Conservation (phyloP, 2,329 filamentous ascomycete species). For the Knufia petricola region DNA sequence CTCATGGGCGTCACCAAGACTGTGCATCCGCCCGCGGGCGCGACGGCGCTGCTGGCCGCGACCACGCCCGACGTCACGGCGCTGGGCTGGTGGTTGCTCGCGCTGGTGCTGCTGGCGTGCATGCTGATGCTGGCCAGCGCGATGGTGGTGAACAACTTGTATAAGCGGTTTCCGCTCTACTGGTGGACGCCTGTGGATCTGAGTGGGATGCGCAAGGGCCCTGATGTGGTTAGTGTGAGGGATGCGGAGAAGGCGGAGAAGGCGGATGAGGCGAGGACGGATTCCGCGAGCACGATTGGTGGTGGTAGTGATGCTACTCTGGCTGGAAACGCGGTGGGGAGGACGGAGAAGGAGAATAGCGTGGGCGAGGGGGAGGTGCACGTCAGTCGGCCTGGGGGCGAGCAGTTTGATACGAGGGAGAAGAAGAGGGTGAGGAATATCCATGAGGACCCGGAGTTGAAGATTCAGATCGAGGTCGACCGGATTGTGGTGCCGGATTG, state of each 20-base stretch:
- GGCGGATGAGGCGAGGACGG: slow-evolving; percentile 1
- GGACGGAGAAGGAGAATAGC: no score
- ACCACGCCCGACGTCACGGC: slow-evolving; percentile 44
- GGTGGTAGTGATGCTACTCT: not conserved
- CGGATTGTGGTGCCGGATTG: slow-evolving; percentile 6
- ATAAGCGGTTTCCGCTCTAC: slow-evolving; percentile 56
- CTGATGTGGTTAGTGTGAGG: not conserved
- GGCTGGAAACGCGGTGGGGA: not conserved
- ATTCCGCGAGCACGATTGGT: not conserved
- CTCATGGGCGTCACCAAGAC: slow-evolving; percentile 63
- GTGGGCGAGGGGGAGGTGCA: not conserved
- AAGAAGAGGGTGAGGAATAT: not conserved
- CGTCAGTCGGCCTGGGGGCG: not conserved
- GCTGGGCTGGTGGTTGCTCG: slow-evolving; percentile 61
- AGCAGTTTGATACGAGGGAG: not conserved
- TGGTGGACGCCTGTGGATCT: slow-evolving; percentile 40
- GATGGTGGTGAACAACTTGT: slow-evolving; percentile 59
- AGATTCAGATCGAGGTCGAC: slow-evolving; percentile 2
- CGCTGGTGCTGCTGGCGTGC: slow-evolving; percentile 52
- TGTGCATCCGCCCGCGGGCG: slow-evolving; percentile 64
- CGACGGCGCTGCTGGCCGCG: slow-evolving; percentile 61
- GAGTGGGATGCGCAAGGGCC: no score
- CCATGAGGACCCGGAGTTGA: slow-evolving; percentile 1
- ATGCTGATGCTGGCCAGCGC: slow-evolving; percentile 54
- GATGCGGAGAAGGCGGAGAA: not conserved